Conservation (phyloP, 1,284 basidiomycete species). For the Cutaneotrichosporon cyanovorans region DNA sequence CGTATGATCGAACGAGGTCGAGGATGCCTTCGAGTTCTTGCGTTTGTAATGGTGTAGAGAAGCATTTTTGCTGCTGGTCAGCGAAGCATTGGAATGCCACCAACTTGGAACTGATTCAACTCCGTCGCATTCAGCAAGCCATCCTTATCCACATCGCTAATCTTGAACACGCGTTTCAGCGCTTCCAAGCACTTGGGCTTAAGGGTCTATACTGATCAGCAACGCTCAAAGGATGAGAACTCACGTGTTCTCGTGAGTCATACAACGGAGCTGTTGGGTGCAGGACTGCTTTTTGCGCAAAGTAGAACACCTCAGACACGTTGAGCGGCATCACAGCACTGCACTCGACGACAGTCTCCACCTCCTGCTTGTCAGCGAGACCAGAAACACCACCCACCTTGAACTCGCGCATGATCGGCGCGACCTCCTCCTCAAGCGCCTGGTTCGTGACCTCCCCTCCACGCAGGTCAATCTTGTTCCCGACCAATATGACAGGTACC, state of each 20-base stretch:
- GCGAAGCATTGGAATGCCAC: slow-evolving; percentile 8
- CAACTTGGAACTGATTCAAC: slow-evolving; percentile 91
- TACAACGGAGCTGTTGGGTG: slow-evolving; percentile 96
- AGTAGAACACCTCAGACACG: slow-evolving; percentile 98
- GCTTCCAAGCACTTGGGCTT: slow-evolving; percentile 89
- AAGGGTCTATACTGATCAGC: slow-evolving; percentile 41
- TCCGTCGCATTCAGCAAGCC: slow-evolving; percentile 82
- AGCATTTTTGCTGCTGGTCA: slow-evolving; percentile 70
- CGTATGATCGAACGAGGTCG: slow-evolving; percentile 71
- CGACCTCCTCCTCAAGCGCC: slow-evolving; percentile 85
- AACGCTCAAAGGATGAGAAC: background rate
- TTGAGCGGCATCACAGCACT: slow-evolving; percentile 83
- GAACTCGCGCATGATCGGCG: slow-evolving; percentile 94
- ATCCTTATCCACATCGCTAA: slow-evolving; percentile 93
- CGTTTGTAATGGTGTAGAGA: slow-evolving; percentile 81
- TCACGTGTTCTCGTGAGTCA: slow-evolving; percentile 87
- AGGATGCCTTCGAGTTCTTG: slow-evolving; percentile 90
- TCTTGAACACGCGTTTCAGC: slow-evolving; percentile 85
- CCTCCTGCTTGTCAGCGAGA: slow-evolving; percentile 56
- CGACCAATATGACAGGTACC: slow-evolving; percentile 94
- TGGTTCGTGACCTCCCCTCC: slow-evolving; percentile 90
- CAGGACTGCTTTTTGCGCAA: slow-evolving; percentile 95
- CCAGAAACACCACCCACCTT: slow-evolving; percentile 55
- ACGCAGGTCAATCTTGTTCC: slow-evolving; percentile 95
- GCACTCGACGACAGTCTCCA: slow-evolving; percentile 97